Conservation (phyloP, 2,329 filamentous ascomycete species). For the Scleromitrula shiraiana region DNA sequence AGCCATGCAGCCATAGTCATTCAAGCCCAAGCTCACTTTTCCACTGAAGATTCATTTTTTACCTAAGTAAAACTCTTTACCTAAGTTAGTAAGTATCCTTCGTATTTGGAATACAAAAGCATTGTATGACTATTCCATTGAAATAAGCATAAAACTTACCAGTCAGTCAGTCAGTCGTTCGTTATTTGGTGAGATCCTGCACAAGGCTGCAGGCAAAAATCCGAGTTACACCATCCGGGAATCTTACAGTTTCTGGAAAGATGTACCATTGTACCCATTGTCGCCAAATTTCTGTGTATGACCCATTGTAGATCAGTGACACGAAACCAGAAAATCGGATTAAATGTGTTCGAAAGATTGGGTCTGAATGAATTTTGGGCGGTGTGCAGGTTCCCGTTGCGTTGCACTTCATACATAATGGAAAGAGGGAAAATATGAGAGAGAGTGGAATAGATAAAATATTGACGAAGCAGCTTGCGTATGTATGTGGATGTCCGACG, state of each 20-base stretch:
- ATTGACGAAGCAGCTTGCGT: constrained; percentile 4
- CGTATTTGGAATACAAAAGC: too few species aligned
- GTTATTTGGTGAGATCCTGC: constrained; percentile 14
- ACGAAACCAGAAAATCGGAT: constrained; percentile 6
- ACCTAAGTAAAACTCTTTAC: too few species aligned
- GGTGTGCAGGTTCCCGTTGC: constrained; percentile 13
- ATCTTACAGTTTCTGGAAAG: constrained; percentile 14
- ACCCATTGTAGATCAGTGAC: constrained; percentile 7
- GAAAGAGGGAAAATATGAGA: too few species aligned
- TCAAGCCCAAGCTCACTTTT: too few species aligned
- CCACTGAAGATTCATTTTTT: too few species aligned
- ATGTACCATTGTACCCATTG: not conserved
- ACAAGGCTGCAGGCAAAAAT: constrained; percentile 13
- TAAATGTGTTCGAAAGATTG: too few species aligned
- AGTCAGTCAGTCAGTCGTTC: constrained; percentile 4
- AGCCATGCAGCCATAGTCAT: not conserved
- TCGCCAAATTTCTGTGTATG: not conserved
- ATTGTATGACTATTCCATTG: too few species aligned
- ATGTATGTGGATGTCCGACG: constrained; percentile 10
- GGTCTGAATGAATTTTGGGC: constrained; percentile 2
- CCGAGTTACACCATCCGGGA: constrained; percentile 12
- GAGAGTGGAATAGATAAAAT: too few species aligned
- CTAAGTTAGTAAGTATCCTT: too few species aligned
- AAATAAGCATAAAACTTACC: not conserved
- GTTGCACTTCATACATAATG: constrained; percentile 7